phyloP scores from a whole-genome alignment of 305 asterid genomes.

The Rubia peregrina region DNA sequence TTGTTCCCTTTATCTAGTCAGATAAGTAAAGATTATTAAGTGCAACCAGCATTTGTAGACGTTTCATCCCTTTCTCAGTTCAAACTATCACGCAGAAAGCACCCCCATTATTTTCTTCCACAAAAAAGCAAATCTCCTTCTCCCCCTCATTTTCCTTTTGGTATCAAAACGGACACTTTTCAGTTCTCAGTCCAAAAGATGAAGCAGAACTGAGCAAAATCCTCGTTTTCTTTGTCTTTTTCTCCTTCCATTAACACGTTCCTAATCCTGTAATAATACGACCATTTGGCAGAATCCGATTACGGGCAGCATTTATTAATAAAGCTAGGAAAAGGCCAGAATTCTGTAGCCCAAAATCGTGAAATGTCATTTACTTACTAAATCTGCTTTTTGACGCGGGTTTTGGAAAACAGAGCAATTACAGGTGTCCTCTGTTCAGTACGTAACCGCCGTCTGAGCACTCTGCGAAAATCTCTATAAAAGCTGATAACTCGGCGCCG shows the following conservation, averaged over 20 bases:
- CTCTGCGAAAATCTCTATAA: conserved; percentile 11
- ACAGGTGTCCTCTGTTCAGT: conserved; percentile 14
- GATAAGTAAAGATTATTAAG: too few relatives aligned
- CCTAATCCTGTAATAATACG: background rate
- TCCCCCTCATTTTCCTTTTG: background rate
- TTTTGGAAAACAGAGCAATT: conserved; percentile 29
- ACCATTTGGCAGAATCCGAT: background rate
- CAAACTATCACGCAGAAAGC: background rate
- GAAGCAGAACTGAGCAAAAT: background rate
- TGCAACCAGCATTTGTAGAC: too few relatives aligned
- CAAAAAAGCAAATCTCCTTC: too few relatives aligned
- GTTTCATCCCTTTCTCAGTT: conserved; percentile 14
- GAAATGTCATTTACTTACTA: conserved; percentile 26
- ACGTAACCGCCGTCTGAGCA: conserved; percentile 19
- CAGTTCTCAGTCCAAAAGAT: background rate
- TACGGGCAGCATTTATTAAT: conserved; percentile 13
- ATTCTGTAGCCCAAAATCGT: conserved; percentile 6
- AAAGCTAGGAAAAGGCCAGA: background rate
- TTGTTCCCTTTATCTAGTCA: too few relatives aligned
- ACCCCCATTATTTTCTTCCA: too few relatives aligned
- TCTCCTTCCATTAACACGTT: background rate
- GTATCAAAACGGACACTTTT: background rate
- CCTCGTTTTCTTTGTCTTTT: background rate
- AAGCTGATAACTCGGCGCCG: conserved; percentile 15
- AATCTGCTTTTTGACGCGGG: conserved; percentile 14